Evolutionary conservation across 371 early-diverging fungal genomes (phyloP), one percentile per base, ranked within the genome.

Genomic region (Fennellomyces sp.): DNA sequence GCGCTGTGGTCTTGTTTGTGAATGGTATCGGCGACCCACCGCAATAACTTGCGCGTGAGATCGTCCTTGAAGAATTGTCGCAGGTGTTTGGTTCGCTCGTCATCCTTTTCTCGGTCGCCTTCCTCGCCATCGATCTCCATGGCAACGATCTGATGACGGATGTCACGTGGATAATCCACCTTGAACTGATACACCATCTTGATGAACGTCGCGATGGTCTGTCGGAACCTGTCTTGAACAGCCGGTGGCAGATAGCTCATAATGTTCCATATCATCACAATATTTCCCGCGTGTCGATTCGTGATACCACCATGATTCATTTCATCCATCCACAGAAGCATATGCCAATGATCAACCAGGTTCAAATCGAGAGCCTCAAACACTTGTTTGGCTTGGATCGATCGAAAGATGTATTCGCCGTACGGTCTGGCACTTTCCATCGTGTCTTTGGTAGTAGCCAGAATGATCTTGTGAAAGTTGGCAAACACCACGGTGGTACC

Each of bases 301-400:
- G n/a, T n/a, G 2, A 95, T 74, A 4, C 97, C 95, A 23, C 93
- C 96, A 73, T 84, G 93, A 70, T 98, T 98, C 65, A 83, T 83
- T 47, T 84, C 78, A 66, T 97, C 95, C 93, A 96, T 91, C 97
- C 97, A 98, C 17, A 94, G 51, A 52, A 95, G 54, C n/a, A 88
- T 80, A 36, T 87, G 81, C 94, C 95, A 97, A 60, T 86, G 90
- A 56, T 82, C 63, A 23, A 73, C 71, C 1, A 87, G 81, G 3
- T 79, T 66, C 56, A 96, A 52, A 49, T 85, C 84, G n/a, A 90
- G 65, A 8, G 86, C 75, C 58, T 86, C 87, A 72, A 96, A 94
- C 11, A 94, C 64, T 5, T 88, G 90, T 65, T 91, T 89, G 52
- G 73, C 75, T 23, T 74, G 71, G 19, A 96, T 80, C 2, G 90